Percentiles rank a stretch among this genome's conserved stretches.
phyloP scores from a whole-genome alignment of 495 filamentous ascomycete species.

The Alectoria sarmentosa region DNA sequence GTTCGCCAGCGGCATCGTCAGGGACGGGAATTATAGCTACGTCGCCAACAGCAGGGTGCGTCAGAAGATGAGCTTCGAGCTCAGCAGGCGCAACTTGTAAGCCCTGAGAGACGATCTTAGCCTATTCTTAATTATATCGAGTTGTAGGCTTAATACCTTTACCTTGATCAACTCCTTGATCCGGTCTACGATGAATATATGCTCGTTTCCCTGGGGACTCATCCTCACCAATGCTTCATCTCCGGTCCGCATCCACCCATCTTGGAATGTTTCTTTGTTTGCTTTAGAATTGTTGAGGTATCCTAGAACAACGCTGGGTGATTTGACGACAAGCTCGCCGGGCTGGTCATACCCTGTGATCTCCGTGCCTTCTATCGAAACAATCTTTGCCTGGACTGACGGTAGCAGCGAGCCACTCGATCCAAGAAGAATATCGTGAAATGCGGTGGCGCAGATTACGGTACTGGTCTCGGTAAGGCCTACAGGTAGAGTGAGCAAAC shows the following conservation, averaged over 20 bases:
- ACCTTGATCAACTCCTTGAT: constrained; percentile 95
- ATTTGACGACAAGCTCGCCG: constrained; percentile 72
- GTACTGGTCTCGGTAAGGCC: constrained; percentile 79
- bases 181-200: constrained; percentile 77
- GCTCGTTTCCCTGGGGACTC: constrained; percentile 59
- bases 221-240: constrained; percentile 71
- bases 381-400: constrained; percentile 57
- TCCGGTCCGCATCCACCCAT: constrained; percentile 79
- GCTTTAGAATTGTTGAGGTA: constrained; percentile 83
- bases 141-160: constrained; percentile 50
- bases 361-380: constrained; percentile 68
- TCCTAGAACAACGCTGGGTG: constrained; percentile 70
- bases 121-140: background rate
- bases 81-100: constrained; percentile 90
- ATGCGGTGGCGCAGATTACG: constrained; percentile 58
- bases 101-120: constrained; percentile 45
- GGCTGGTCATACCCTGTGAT: constrained; percentile 68
- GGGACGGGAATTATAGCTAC: constrained; percentile 77
- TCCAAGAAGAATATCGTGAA: constrained; percentile 63
- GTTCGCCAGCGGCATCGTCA: constrained; percentile 68
- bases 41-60: constrained; percentile 73
- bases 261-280: constrained; percentile 69
- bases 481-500: constrained; percentile 24
- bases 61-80: constrained; percentile 80
- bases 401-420: constrained; percentile 68